A percentile compares a stretch with the other conserved stretches of the same genome.
Evolutionary conservation across 176 grass and related monocot species (phyloP).

Genomic region (Avena insularis): DNA sequence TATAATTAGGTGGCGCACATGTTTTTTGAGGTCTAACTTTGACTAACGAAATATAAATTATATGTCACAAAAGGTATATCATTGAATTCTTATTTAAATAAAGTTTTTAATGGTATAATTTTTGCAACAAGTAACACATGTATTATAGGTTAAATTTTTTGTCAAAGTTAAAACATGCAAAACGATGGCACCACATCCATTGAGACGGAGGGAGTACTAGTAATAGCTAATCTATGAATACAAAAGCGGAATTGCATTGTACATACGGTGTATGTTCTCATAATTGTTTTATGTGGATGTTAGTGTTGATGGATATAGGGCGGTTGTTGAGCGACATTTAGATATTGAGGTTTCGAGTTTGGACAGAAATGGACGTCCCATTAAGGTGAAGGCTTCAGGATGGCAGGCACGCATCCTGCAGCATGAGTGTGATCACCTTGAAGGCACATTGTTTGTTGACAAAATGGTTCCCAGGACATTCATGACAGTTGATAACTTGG

Average conservation of each 20-base stretch:
- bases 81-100: too few relatives aligned
- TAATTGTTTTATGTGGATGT: constrained; percentile 16
- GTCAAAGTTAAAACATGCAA: too few relatives aligned
- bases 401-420: constrained; percentile 96
- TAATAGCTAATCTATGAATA: not conserved
- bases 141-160: too few relatives aligned
- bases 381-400: constrained; percentile 80
- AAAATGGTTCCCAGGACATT: constrained; percentile 93
- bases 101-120: too few relatives aligned
- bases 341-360: constrained; percentile 92
- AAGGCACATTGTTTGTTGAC: constrained; percentile 89
- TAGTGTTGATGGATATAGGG: constrained; percentile 94
- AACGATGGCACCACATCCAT: too few relatives aligned
- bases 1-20: too few relatives aligned
- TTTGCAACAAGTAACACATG: too few relatives aligned
- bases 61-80: too few relatives aligned
- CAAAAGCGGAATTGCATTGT: constrained; percentile 3
- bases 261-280: constrained; percentile 11
- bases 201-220: not conserved
- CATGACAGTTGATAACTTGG: constrained; percentile 79
- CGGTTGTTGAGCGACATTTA: constrained; percentile 72
- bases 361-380: constrained; percentile 62
- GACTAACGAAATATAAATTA: too few relatives aligned
- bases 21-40: too few relatives aligned
- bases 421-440: constrained; percentile 95